Evolutionary conservation across 352 stramenopile species (phyloP).

Genomic region (Globisporangium lucens): DNA sequence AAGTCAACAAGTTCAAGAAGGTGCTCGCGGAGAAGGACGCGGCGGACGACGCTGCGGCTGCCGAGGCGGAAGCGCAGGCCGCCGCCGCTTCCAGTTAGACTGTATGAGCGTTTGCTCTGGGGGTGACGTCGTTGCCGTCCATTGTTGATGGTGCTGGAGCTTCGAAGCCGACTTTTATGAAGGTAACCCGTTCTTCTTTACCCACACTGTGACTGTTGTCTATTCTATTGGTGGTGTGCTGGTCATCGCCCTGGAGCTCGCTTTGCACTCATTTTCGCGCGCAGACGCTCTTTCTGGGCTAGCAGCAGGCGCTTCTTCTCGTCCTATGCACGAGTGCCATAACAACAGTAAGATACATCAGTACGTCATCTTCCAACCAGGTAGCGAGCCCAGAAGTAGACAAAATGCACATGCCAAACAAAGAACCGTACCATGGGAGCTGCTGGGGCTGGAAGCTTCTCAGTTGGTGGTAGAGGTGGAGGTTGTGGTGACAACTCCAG

Average conservation of each 20-base stretch:
- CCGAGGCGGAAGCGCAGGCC: neutral
- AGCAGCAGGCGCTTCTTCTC: conserved; percentile 53
- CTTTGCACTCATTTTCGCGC: conserved; percentile 54
- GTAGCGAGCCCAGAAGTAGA: neutral
- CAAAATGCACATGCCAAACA: neutral
- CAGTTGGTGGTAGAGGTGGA: neutral
- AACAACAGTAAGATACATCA: neutral
- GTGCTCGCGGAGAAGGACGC: conserved; percentile 68
- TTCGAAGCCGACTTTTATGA: neutral
- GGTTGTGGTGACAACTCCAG: neutral
- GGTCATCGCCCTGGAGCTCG: neutral
- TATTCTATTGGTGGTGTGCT: conserved; percentile 1
- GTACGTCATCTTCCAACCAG: neutral
- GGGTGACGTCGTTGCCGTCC: neutral
- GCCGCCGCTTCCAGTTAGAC: conserved; percentile 17
- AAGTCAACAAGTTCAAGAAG: conserved; percentile 84
- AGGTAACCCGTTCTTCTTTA: neutral
- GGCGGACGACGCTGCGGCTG: conserved; percentile 24
- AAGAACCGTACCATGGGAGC: neutral
- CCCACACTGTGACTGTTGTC: neutral
- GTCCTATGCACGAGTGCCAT: conserved; percentile 22
- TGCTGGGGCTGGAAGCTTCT: neutral
- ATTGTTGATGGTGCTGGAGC: neutral
- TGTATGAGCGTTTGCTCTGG: neutral
- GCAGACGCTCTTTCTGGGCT: conserved; percentile 65